These are phyloP conservation scores for Teratosphaeria gauchensis DNA, from an alignment of 2,329 filamentous ascomycete genomes.

Conservation along the genomic window DNA sequence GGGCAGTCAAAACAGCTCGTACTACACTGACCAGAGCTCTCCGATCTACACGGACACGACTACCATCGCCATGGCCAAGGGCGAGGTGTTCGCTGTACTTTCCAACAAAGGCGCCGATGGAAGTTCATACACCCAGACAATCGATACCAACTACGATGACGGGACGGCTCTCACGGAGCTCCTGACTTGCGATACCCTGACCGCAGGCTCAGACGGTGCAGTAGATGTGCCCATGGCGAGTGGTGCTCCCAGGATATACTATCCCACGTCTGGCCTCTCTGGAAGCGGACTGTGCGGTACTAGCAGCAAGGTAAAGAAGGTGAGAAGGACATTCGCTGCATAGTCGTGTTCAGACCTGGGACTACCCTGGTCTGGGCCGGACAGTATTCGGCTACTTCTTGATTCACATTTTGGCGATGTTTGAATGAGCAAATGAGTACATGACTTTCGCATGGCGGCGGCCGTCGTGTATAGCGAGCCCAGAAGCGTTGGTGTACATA, in stretches of 20 bases:
- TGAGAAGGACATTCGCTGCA: not conserved
- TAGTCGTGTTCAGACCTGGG: not conserved
- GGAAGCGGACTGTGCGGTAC: slow-evolving; percentile 11
- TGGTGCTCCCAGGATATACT: slow-evolving; percentile 29
- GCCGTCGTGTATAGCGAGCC: not conserved
- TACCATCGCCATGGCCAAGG: slow-evolving; percentile 41
- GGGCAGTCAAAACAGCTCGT: slow-evolving; percentile 29
- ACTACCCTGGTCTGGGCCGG: not conserved
- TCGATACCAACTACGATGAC: slow-evolving; percentile 16
- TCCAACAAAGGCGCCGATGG: slow-evolving; percentile 22
- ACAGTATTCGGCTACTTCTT: not conserved
- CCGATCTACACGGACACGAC: slow-evolving; percentile 32
- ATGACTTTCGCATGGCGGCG: not conserved
- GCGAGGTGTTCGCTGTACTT: slow-evolving; percentile 32
- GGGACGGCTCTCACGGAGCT: slow-evolving; percentile 30
- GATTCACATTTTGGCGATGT: not conserved
- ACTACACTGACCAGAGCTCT: slow-evolving; percentile 31
- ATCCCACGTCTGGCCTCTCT: slow-evolving; percentile 17
- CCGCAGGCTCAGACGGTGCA: slow-evolving; percentile 17
- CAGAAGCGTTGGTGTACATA: not conserved
- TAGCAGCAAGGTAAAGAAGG: slow-evolving; percentile 2
- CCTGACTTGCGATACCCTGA: slow-evolving; percentile 25
- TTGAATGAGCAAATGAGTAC: not conserved
- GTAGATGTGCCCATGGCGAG: slow-evolving; percentile 26
- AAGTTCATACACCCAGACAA: slow-evolving; percentile 15